Base-by-base conservation (phyloP, 129 eudicot species). In the Flaveria bidentis region DNA sequence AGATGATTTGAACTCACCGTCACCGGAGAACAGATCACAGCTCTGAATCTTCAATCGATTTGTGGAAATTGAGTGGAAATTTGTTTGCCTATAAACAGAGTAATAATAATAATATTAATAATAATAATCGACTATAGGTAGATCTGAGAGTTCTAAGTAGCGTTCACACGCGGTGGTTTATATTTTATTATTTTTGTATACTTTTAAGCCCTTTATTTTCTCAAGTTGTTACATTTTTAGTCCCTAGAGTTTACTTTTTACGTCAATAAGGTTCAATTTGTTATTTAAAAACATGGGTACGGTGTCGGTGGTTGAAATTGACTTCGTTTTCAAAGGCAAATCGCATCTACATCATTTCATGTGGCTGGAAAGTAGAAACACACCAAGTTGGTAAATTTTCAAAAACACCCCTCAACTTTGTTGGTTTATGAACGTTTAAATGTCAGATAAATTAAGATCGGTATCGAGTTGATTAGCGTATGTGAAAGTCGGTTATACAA, bases 41-140 rank as follows among this genome's bases (percentile, higher is more conserved):
- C 70, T 78, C 61, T 41, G 76, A 78, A 69, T 69, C 41, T 78
- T 78, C 79, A 71, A 78, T 61, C 70, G 36, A 65, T 25, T 72
- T 39, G 78, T 63, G 49, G 78, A 72, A 62, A 65, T 63, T 79
- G 78, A 71, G 78, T 79, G 78, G 78, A 71, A 79, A 64, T 72
- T 72, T 68, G 67, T 71, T 36, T 72, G 83, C 47, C 47, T 71
- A 51, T 71, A 63, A 20, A 72, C 78, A 79, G 66, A 62, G 70
- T 78, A 51, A 30, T 30, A 30, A 30, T 30, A 30, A 3, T 30
- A 30, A 30, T 30, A 30, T 4, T 30, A 30, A 30, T 30, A 30
- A 30, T 28, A 28, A 2, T 30, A 30, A 30, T 30, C 36, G 36
- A 30, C 36, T 30, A 30, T 30, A 30, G 36, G 82, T 71, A 79